Conservation (phyloP, 139 green algal species). For the Yamagishiella unicocca region DNA sequence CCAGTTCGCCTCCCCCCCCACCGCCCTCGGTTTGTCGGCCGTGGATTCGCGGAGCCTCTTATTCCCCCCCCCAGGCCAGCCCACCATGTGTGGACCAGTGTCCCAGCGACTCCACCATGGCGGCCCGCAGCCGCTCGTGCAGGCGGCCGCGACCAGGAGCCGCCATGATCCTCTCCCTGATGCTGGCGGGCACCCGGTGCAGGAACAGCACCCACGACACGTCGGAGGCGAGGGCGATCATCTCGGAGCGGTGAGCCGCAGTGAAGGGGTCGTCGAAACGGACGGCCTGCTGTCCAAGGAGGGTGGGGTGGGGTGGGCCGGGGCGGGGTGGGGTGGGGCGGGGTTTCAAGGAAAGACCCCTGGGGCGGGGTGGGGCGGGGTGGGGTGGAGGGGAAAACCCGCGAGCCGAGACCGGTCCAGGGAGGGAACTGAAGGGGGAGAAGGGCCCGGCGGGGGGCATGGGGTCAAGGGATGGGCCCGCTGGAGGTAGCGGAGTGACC, state of each 20-base stretch:
- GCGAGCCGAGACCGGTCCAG: neutral
- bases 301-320: neutral
- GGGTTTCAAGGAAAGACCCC: neutral
- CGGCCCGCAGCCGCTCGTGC: neutral
- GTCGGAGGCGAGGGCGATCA: conserved; percentile 14
- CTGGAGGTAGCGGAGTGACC: neutral
- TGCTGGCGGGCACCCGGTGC: conserved; percentile 18
- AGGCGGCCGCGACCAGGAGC: neutral
- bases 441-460: neutral
- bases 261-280: neutral
- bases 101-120: neutral
- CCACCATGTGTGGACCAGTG: conserved; percentile 11
- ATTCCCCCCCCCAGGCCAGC: neutral
- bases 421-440: neutral
- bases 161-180: too few species aligned
- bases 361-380: too few species aligned
- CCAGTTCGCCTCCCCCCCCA: too few species aligned
- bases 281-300: neutral
- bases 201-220: conserved; percentile 40
- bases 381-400: too few species aligned
- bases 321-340: neutral
- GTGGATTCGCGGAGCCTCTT: too few species aligned
- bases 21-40: too few species aligned
- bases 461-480: too few species aligned
- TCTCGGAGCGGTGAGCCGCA: neutral